Conservation (phyloP, 805 yeast genomes). For the Lachancea sp. region DNA sequence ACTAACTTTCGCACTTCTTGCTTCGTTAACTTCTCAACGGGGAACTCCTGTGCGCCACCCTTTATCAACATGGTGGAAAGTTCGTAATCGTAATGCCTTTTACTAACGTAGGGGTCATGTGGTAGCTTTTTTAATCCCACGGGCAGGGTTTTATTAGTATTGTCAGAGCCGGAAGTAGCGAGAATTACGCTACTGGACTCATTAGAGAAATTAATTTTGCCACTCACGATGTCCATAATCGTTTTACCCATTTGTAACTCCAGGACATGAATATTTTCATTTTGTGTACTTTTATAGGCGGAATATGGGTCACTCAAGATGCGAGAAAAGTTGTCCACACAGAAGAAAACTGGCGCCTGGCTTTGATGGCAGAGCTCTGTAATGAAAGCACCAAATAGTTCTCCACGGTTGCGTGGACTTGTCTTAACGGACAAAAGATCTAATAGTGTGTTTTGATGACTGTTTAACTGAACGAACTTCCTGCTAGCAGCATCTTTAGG, state of each 20-base stretch:
- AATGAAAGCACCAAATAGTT: conserved; percentile 48
- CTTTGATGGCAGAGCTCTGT: conserved; percentile 49
- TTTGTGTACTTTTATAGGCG: conserved; percentile 51
- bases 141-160: conserved; percentile 43
- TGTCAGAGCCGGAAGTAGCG: conserved; percentile 53
- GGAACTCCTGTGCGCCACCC: conserved; percentile 35
- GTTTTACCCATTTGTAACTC: conserved; percentile 59
- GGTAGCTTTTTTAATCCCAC: conserved; percentile 49
- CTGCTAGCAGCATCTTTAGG: conserved; percentile 27
- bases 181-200: conserved; percentile 57
- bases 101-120: conserved; percentile 51
- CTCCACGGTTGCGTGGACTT: conserved; percentile 35
- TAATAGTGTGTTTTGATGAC: conserved; percentile 33
- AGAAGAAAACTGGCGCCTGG: conserved; percentile 51
- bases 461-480: conserved; percentile 25
- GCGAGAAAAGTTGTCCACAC: conserved; percentile 71
- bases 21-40: conserved; percentile 39
- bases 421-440: conserved; percentile 39
- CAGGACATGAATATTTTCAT: conserved; percentile 49
- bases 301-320: conserved; percentile 50
- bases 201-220: conserved; percentile 40
- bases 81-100: conserved; percentile 45
- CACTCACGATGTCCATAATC: conserved; percentile 49
- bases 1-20: conserved; percentile 41
- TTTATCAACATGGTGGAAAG: conserved; percentile 44